Evolutionary conservation across 148 eudicot species (phyloP), one percentile per base, ranked within the genome.

Genomic region (Chenopodium suecicum): DNA sequence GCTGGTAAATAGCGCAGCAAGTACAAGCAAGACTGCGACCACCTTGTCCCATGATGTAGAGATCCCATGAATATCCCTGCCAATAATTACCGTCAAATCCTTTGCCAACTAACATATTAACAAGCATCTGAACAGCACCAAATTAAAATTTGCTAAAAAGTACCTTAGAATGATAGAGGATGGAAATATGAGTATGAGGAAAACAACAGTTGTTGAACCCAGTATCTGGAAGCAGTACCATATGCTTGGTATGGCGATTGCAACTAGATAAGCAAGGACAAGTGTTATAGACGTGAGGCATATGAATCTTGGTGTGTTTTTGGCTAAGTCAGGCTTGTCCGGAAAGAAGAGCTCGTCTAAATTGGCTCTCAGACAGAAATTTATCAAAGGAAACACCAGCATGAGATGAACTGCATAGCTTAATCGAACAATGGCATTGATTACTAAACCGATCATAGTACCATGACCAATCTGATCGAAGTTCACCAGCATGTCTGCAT

Each of bases 171-270:
- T 87, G 65, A 95, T 93, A 0, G 91, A 86, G 25, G 92, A 86
- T 2, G 98, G 98, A 87, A 95, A 95, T 41, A 93, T 88, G 83
- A 95, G 92, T 79, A 87, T 92, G 75, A 93, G 84, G 91, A 87
- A 91, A 84, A 92, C 88, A 64, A 93, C 92, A 0, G 98, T 95
- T 5, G 98, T 95, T 7, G 98, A 91, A 69, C 98, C 98, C 84
- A 95, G 77, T 62, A 95, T 86, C 83, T 95, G 98, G 70, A 95
- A 95, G 87, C 95, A 93, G 84, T 91, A 93, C 98, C 98, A 95
- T 80, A 95, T 93, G 76, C 92, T 88, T 34, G 98, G 98, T 78
- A 95, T 84, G 14, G 88, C 91, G 10, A 93, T 87, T 27, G 98
- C 94, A 0, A 85, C 88, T 32, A 84, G 29, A 80, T 95, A 93